Percentiles rank a stretch among this genome's conserved stretches.
Conservation (phyloP, 768 basidiomycete genomes). For the Russula lepida region DNA sequence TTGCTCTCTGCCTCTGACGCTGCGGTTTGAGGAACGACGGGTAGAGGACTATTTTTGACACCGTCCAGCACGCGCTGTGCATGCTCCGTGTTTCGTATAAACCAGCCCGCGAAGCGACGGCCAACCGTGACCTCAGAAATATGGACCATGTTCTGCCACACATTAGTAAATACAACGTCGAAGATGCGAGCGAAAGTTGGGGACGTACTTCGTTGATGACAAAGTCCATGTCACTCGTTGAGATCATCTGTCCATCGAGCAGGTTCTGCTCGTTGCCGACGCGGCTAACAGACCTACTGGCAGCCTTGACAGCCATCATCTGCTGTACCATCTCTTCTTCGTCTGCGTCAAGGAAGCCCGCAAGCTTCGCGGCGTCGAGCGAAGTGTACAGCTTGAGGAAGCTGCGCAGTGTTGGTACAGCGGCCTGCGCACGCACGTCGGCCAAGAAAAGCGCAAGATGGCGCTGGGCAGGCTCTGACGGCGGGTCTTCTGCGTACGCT, state of each 20-base stretch:
- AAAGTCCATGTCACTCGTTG: slow-evolving; percentile 92
- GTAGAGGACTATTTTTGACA: slow-evolving; percentile 51
- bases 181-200: not conserved
- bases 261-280: slow-evolving; percentile 43
- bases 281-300: slow-evolving; percentile 67
- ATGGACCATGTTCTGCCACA: slow-evolving; percentile 91
- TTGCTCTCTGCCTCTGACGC: slow-evolving; percentile 9
- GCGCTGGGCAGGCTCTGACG: slow-evolving; percentile 69
- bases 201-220: slow-evolving; percentile 79
- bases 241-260: slow-evolving; percentile 78
- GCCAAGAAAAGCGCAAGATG: slow-evolving; percentile 80
- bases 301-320: slow-evolving; percentile 94
- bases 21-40: slow-evolving; percentile 22
- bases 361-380: slow-evolving; percentile 84
- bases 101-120: slow-evolving; percentile 91
- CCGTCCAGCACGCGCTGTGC: slow-evolving; percentile 82
- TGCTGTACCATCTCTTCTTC: slow-evolving; percentile 95
- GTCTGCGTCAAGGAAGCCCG: slow-evolving; percentile 82
- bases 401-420: slow-evolving; percentile 79
- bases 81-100: slow-evolving; percentile 92
- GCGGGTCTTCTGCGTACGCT: slow-evolving; percentile 31
- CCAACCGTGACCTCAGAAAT: slow-evolving; percentile 93
- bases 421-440: slow-evolving; percentile 66
- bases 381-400: slow-evolving; percentile 95
- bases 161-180: not conserved